Conservation (phyloP, 1,139 yeast genomes). For the Kluyveromyces marxianus region DNA sequence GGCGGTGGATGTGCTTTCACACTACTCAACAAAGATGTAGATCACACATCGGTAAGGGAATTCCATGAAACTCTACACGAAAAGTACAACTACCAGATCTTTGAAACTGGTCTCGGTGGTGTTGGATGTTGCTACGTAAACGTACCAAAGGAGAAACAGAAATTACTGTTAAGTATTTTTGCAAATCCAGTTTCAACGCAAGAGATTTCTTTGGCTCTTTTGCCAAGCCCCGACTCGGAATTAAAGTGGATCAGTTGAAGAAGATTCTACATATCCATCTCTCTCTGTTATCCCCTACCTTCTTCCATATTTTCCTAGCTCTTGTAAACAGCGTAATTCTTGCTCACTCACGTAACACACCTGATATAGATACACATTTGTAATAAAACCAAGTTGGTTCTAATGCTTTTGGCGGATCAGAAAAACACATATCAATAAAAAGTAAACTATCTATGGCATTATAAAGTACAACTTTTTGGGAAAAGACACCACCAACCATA, state of each 20-base stretch:
- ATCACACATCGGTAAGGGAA: constrained; percentile 32
- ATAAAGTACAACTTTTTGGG: too few species aligned
- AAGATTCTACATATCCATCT: background rate
- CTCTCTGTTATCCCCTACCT: too few species aligned
- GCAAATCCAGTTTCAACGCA: constrained; percentile 10
- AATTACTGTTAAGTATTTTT: constrained; percentile 9
- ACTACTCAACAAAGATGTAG: constrained; percentile 48
- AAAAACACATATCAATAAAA: too few species aligned
- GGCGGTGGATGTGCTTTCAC: constrained; percentile 99
- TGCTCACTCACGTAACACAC: too few species aligned
- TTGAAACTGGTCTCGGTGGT: constrained; percentile 80
- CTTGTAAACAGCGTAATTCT: too few species aligned
- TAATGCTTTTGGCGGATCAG: too few species aligned
- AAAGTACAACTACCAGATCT: constrained; percentile 64
- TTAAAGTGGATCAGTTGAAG: constrained; percentile 14
- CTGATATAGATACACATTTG: too few species aligned
- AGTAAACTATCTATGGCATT: too few species aligned
- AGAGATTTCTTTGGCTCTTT: constrained; percentile 12
- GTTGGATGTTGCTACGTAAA: constrained; percentile 63
- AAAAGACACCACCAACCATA: too few species aligned
- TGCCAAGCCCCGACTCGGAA: constrained; percentile 13
- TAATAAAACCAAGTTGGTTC: too few species aligned
- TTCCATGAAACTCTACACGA: constrained; percentile 32
- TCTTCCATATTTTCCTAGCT: too few species aligned
- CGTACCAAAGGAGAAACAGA: constrained; percentile 22